These are phyloP conservation scores for Lepidium aucheri DNA, from an alignment of 345 rosid species.

Conservation along the genomic window DNA sequence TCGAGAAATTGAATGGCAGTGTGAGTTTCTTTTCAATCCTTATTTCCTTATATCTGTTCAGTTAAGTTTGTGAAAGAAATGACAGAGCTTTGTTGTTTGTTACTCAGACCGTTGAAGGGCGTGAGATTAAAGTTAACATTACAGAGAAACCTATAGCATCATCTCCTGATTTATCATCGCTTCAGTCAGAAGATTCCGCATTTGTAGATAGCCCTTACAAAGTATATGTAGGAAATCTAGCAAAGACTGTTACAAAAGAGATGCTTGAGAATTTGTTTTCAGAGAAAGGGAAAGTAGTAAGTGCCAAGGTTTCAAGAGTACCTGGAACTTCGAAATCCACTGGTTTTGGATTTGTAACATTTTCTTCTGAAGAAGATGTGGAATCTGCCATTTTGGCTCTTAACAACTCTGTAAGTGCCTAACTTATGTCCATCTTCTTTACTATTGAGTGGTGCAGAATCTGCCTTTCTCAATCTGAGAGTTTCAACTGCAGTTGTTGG, in stretches of 20 bases:
- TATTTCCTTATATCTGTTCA: not conserved
- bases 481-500: conserved; percentile 45
- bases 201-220: conserved; percentile 62
- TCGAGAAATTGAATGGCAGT: conserved; percentile 77
- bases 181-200: conserved; percentile 63
- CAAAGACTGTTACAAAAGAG: conserved; percentile 67
- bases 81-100: not conserved
- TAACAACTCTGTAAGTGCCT: conserved; percentile 66
- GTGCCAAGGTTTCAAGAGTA: conserved; percentile 75
- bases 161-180: conserved; percentile 36
- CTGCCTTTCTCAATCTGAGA: not conserved
- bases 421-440: not conserved
- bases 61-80: not conserved
- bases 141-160: conserved; percentile 60
- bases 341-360: conserved; percentile 79
- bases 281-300: conserved; percentile 63
- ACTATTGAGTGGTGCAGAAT: not conserved
- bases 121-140: conserved; percentile 73
- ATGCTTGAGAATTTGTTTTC: conserved; percentile 55
- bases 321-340: conserved; percentile 83
- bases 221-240: conserved; percentile 83
- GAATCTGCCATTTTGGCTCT: conserved; percentile 64
- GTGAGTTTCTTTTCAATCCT: conserved; percentile 28
- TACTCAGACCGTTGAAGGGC: conserved; percentile 67
- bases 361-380: conserved; percentile 73